phyloP scores from a whole-genome alignment of 2,329 filamentous ascomycete genomes.

The Lithohypha guttulata region DNA sequence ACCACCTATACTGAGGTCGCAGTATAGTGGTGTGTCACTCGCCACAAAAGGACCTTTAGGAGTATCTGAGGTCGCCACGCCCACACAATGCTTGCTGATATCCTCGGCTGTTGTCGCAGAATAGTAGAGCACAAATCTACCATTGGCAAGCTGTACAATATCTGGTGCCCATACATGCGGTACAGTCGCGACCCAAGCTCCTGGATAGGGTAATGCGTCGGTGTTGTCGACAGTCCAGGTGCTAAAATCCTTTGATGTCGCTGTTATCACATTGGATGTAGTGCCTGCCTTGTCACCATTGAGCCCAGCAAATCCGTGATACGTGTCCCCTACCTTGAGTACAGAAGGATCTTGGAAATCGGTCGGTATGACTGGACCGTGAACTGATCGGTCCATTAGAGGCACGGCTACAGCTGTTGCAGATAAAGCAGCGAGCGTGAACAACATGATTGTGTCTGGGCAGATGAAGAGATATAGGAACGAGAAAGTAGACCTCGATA shows the following conservation, averaged over 20 bases:
- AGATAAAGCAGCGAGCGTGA: no score
- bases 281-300: slow-evolving; percentile 29
- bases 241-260: slow-evolving; percentile 39
- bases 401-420: no score
- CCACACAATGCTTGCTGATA: slow-evolving; percentile 44
- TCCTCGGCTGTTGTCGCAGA: slow-evolving; percentile 27
- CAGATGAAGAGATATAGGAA: no score
- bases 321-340: slow-evolving; percentile 39
- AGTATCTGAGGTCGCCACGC: slow-evolving; percentile 40
- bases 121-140: slow-evolving; percentile 53
- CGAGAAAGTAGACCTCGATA: no score
- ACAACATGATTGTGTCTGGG: no score
- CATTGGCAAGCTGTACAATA: slow-evolving; percentile 35
- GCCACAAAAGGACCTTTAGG: slow-evolving; percentile 45
- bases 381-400: slow-evolving; percentile 14
- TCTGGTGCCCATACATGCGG: slow-evolving; percentile 53
- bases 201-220: slow-evolving; percentile 46
- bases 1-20: slow-evolving; percentile 48
- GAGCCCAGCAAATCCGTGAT: slow-evolving; percentile 50
- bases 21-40: slow-evolving; percentile 40
- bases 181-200: slow-evolving; percentile 44
- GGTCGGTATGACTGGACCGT: slow-evolving; percentile 25
- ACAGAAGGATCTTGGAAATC: slow-evolving; percentile 38
- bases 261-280: slow-evolving; percentile 44
- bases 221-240: slow-evolving; percentile 37